Percentiles rank a stretch among this genome's conserved stretches.
These are phyloP conservation scores for Przewalskia tangutica DNA, from an alignment of 257 asterid genomes.

Conservation along the genomic window DNA sequence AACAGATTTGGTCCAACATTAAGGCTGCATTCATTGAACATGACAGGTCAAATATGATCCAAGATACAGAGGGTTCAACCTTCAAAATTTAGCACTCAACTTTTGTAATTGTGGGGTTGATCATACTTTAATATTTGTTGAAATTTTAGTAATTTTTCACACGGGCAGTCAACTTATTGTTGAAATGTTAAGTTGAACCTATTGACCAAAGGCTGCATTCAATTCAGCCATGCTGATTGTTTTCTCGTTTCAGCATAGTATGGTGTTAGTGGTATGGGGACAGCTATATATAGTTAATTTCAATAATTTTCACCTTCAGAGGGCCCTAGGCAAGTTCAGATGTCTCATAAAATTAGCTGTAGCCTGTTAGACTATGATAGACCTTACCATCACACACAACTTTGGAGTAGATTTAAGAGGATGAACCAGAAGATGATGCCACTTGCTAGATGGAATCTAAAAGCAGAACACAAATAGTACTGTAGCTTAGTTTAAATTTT, in stretches of 20 bases:
- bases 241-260: not conserved
- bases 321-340: not conserved
- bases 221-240: not conserved
- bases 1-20: not conserved
- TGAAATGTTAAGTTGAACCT: not conserved
- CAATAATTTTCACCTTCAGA: not conserved
- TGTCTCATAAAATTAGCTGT: not conserved
- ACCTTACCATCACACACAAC: not conserved
- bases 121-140: no score
- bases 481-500: not conserved
- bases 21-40: not conserved
- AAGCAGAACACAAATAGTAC: not conserved
- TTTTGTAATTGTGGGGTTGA: no score
- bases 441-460: not conserved
- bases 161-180: not conserved
- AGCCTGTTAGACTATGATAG: not conserved
- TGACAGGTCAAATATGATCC: constrained; percentile 2
- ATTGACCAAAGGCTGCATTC: not conserved
- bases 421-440: not conserved
- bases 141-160: no score
- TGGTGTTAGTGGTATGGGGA: not conserved
- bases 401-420: not conserved
- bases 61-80: no score
- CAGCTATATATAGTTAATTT: not conserved
- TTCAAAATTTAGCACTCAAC: no score